phyloP scores from a whole-genome alignment of 202 grass and related monocot genomes.

The Schoenoplectus tabernaemontani region DNA sequence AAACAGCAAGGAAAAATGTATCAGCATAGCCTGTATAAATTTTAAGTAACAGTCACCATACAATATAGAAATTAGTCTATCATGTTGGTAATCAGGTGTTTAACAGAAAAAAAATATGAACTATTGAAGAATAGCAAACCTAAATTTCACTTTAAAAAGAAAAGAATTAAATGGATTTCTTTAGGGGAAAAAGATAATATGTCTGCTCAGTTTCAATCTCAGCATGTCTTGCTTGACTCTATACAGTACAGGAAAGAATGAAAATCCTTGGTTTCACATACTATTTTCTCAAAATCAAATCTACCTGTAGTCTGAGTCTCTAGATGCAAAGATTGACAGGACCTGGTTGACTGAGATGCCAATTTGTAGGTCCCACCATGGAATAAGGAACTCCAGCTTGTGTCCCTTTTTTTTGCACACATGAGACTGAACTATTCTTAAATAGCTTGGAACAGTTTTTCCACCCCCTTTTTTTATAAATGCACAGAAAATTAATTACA shows the following conservation, averaged over 20 bases:
- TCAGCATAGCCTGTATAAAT: not conserved
- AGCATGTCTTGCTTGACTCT: not conserved
- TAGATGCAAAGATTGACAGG: slow-evolving; percentile 70
- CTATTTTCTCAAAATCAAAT: not conserved
- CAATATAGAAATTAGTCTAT: not conserved
- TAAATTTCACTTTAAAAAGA: too few species aligned
- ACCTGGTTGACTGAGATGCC: slow-evolving; percentile 86
- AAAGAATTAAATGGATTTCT: too few species aligned
- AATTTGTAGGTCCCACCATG: slow-evolving; percentile 99
- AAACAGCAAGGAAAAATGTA: not conserved
- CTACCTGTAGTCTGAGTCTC: slow-evolving; percentile 61
- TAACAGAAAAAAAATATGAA: not conserved
- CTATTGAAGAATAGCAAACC: too few species aligned
- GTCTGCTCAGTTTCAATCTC: too few species aligned
- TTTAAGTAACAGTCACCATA: not conserved
- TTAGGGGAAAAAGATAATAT: too few species aligned
- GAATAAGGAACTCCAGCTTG: slow-evolving; percentile 79
- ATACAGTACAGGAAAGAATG: not conserved
- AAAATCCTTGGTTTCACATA: not conserved
- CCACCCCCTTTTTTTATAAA: slow-evolving; percentile 59
- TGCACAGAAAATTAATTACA: not conserved
- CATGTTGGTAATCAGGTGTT: not conserved
- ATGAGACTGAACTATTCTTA: slow-evolving; percentile 73
- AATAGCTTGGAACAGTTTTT: slow-evolving; percentile 69
- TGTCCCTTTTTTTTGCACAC: slow-evolving; percentile 65